Evolutionary conservation across 1,284 basidiomycete genomes (phyloP).

Genomic region (Tremellales sp.): DNA sequence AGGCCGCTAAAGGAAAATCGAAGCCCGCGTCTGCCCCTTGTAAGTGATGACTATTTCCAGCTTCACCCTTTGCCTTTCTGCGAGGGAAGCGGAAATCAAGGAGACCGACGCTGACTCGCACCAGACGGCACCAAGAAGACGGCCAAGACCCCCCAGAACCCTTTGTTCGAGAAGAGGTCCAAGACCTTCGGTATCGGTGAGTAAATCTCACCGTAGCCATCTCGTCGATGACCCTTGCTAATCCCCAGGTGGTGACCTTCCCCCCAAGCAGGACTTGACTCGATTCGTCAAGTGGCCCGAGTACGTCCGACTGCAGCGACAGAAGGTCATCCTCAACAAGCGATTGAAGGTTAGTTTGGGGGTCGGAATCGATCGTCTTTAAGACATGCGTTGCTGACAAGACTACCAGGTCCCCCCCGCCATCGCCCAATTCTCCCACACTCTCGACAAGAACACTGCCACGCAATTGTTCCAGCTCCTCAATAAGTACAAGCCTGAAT

Average conservation of each 20-base stretch:
- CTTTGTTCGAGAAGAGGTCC: constrained; percentile 85
- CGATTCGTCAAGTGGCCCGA: constrained; percentile 99
- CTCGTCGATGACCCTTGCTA: neutral
- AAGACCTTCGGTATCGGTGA: constrained; percentile 94
- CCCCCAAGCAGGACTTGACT: constrained; percentile 84
- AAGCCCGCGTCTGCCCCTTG: constrained; percentile 49
- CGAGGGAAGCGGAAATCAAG: neutral
- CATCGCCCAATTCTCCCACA: constrained; percentile 96
- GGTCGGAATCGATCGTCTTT: too few species aligned
- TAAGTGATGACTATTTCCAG: too few species aligned
- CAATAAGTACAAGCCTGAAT: constrained; percentile 72
- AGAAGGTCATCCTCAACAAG: constrained; percentile 98
- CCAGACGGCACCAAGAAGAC: constrained; percentile 63
- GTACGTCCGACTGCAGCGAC: constrained; percentile 96
- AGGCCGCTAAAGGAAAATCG: constrained; percentile 49
- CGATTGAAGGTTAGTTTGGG: constrained; percentile 69
- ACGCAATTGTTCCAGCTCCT: constrained; percentile 96
- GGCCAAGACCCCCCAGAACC: constrained; percentile 82
- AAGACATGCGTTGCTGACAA: too few species aligned
- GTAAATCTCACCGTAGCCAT: constrained; percentile 25
- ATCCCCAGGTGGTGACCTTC: constrained; percentile 81
- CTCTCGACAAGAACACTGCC: constrained; percentile 99
- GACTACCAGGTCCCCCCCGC: constrained; percentile 77
- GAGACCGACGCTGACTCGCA: constrained; percentile 20
- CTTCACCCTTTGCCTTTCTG: neutral